Conservation (phyloP, 2,329 filamentous ascomycete species). For the Aspergillus fructus region DNA sequence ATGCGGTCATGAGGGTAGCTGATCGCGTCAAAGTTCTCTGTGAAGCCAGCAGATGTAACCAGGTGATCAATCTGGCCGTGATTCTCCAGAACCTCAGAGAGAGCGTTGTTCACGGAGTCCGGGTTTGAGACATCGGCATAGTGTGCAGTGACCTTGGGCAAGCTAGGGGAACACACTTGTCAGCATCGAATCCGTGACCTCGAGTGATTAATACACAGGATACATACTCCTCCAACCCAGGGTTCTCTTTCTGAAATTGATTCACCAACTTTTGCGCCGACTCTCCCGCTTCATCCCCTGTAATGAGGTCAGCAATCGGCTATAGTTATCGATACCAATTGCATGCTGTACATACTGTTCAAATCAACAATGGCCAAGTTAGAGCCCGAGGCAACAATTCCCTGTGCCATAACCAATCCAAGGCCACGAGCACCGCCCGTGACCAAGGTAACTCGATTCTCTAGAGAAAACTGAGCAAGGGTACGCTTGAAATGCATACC, state of each 20-base stretch:
- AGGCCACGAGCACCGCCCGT: constrained; percentile 88
- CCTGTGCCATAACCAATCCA: constrained; percentile 90
- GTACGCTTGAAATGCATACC: constrained; percentile 83
- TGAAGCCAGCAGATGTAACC: constrained; percentile 95
- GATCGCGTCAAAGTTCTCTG: constrained; percentile 90
- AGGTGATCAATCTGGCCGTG: constrained; percentile 88
- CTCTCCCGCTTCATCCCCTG: constrained; percentile 78
- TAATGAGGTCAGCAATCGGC: not conserved
- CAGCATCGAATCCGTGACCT: not conserved
- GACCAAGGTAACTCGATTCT: constrained; percentile 78
- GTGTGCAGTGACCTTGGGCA: constrained; percentile 85
- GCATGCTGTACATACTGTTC: constrained; percentile 65
- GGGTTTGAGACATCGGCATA: constrained; percentile 83
- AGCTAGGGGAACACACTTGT: constrained; percentile 39
- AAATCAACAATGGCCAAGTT: constrained; percentile 91
- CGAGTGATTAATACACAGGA: not conserved
- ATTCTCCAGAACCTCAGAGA: constrained; percentile 66
- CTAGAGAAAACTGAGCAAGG: constrained; percentile 80
- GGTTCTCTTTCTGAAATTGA: constrained; percentile 76
- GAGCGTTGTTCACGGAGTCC: constrained; percentile 71
- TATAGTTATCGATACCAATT: not conserved
- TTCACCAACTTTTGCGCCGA: constrained; percentile 73
- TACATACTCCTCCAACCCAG: constrained; percentile 65
- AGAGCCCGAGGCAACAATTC: constrained; percentile 81
- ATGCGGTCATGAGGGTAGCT: constrained; percentile 88